Percentiles rank a stretch among this genome's conserved stretches.
Conservation (phyloP, 768 basidiomycete genomes). For the Mycena crocata region DNA sequence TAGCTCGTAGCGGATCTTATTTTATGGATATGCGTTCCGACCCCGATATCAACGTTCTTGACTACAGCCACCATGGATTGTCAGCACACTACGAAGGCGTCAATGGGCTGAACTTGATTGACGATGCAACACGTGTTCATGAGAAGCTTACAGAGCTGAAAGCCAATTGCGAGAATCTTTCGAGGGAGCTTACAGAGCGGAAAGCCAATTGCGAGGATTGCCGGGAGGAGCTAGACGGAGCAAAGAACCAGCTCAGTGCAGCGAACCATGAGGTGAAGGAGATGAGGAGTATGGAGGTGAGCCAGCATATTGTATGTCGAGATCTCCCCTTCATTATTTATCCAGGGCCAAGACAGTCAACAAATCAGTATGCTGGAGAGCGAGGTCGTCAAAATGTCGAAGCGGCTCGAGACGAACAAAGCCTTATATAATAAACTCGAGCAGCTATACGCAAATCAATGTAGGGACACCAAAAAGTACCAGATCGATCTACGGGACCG, state of each 20-base stretch:
- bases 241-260: slow-evolving; percentile 77
- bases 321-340: slow-evolving; percentile 9
- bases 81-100: too few species aligned
- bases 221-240: slow-evolving; percentile 81
- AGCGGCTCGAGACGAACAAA: slow-evolving; percentile 78
- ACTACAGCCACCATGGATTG: too few species aligned
- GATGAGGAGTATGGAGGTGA: slow-evolving; percentile 85
- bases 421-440: slow-evolving; percentile 81
- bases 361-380: slow-evolving; percentile 81
- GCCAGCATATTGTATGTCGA: slow-evolving; percentile 28
- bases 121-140: too few species aligned
- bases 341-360: slow-evolving; percentile 69
- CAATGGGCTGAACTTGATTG: too few species aligned
- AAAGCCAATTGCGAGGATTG: slow-evolving; percentile 86
- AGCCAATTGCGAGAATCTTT: too few species aligned
- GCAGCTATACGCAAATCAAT: slow-evolving; percentile 91
- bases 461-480: slow-evolving; percentile 81
- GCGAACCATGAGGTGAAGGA: slow-evolving; percentile 96
- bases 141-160: too few species aligned
- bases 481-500: slow-evolving; percentile 79
- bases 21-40: too few species aligned
- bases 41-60: too few species aligned
- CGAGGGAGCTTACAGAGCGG: slow-evolving; percentile 77
- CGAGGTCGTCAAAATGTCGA: slow-evolving; percentile 82
- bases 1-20: too few species aligned